Base-by-base conservation (phyloP, 1,139 yeast genomes). In the Arxiozyma slooffiae region DNA sequence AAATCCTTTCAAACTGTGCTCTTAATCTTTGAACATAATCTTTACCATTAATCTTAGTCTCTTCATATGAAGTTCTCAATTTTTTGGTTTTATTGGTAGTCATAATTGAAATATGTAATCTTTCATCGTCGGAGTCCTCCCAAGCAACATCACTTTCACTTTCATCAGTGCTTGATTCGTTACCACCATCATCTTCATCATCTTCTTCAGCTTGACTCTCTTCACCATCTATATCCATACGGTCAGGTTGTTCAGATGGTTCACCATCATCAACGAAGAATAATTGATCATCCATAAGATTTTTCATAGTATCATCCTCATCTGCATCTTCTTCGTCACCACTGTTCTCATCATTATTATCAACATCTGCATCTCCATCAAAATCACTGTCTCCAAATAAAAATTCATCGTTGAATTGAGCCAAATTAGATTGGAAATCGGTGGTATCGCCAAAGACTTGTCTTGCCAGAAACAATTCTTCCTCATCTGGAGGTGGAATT, bases 81-180 rank as follows among this genome's bases (percentile, higher is more conserved):
- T 92, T 92, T 60, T 79, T 82, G 47, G 85, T 68, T 59, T 78
- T 79, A 57, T 82, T 84, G 1, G 82, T 73, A 1, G 78, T 66
- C 8, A 73, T 67, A 34, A 94, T 69, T 1, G 95, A 79, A 6
- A 92, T 75, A 22, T 71, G 71, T 26, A 86, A 60, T 50, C 74
- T 74, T 57, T 90, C 97, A 66, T 92, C 98, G 63, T 92, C 98
- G 53, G 95, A 84, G 68, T 92, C 99, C 20, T 70, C 69, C 99
- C 99, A 94, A 7, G 89, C 96, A 52, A 74, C 76, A 24, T 68
- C 72, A 17, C 71, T 75, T 14, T 69, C 71, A 7, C 36, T 30
- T 38, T 68, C 72, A 4, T 60, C 67, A 4, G 67, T 72, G 6
- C 59, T 67, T 5, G 61, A 69, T 4, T 56, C 67, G 6, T 63